Percentiles rank a stretch among this genome's conserved stretches.
These are phyloP conservation scores for Pezicula carpinea DNA, from an alignment of 2,329 filamentous ascomycete species.

Conservation along the genomic window DNA sequence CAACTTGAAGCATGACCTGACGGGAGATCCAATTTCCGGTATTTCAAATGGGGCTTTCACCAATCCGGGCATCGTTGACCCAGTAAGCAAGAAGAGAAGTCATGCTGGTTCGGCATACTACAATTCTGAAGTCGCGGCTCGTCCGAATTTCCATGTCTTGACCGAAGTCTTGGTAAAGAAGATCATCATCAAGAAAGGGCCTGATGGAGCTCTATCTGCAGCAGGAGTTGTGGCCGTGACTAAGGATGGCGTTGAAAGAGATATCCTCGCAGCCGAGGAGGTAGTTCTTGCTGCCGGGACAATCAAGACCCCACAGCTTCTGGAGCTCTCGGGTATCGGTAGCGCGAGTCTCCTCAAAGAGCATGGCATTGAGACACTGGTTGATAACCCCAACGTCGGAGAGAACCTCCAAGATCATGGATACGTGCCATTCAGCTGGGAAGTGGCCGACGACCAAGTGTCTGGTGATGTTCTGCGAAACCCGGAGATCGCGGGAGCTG, in stretches of 20 bases:
- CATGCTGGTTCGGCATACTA: conserved; percentile 21
- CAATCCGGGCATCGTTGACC: conserved; percentile 10
- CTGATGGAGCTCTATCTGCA: conserved; percentile 1
- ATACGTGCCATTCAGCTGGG: conserved; percentile 3
- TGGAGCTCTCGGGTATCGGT: conserved; percentile 30
- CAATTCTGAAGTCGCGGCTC: conserved; percentile 7
- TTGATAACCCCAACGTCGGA: conserved; percentile 19
- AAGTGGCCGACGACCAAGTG: conserved; percentile 2
- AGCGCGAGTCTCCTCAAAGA: conserved; percentile 10
- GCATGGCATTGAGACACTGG: conserved; percentile 12
- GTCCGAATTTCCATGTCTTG: conserved; percentile 68
- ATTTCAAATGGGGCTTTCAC: conserved; percentile 27
- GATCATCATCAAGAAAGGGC: conserved; percentile 34
- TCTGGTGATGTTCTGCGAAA: conserved; percentile 5
- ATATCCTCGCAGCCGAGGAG: conserved; percentile 19
- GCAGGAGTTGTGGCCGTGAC: conserved; percentile 6
- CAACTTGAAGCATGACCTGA: not conserved
- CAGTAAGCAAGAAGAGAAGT: conserved; percentile 14
- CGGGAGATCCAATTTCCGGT: conserved; percentile 6
- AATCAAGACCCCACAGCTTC: conserved; percentile 25
- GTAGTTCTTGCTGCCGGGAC: conserved; percentile 25
- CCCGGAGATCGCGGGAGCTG: conserved; percentile 8
- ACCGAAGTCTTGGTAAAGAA: conserved; percentile 82
- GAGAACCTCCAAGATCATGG: conserved; percentile 19
- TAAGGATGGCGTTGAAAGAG: conserved; percentile 7